These are phyloP conservation scores for Septoria linicola DNA, from an alignment of 2,329 filamentous ascomycete genomes.

Conservation along the genomic window DNA sequence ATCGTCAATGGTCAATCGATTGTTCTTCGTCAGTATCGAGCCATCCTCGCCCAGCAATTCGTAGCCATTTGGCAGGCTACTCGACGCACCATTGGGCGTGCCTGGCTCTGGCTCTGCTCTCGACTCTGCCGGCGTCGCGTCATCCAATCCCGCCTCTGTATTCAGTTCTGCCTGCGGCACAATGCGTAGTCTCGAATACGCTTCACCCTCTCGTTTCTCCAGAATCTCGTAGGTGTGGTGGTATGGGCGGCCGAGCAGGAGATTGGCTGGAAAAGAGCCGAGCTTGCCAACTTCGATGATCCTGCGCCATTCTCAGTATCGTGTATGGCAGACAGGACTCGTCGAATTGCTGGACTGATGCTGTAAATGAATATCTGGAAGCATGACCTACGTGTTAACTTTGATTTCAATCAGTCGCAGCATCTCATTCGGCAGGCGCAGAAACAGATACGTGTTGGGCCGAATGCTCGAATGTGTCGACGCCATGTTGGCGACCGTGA, in stretches of 20 bases:
- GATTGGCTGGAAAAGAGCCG: constrained; percentile 83
- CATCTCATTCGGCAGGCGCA: constrained; percentile 59
- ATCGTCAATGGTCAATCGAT: constrained; percentile 63
- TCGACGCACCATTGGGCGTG: constrained; percentile 30
- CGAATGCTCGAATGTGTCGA: constrained; percentile 49
- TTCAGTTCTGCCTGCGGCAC: constrained; percentile 81
- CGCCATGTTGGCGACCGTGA: constrained; percentile 20
- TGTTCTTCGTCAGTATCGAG: constrained; percentile 57
- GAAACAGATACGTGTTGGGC: constrained; percentile 53
- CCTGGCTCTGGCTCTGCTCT: constrained; percentile 35
- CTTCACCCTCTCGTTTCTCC: constrained; percentile 65
- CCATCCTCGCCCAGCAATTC: constrained; percentile 51
- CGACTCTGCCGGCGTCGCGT: constrained; percentile 44
- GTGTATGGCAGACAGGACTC: constrained; percentile 34
- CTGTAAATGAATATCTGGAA: constrained; percentile 8
- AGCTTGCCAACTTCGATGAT: constrained; percentile 90
- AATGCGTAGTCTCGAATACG: constrained; percentile 69
- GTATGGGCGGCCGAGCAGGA: constrained; percentile 86
- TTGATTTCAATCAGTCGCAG: constrained; percentile 59
- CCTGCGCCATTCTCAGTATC: constrained; percentile 50
- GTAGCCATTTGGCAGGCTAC: constrained; percentile 38
- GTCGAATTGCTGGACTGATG: constrained; percentile 30
- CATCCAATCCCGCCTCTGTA: constrained; percentile 65
- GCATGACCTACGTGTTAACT: constrained; percentile 62
- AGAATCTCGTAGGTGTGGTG: constrained; percentile 88